These are phyloP conservation scores for Friedmanniomyces endolithicus DNA, from an alignment of 495 filamentous ascomycete genomes.

Conservation along the genomic window DNA sequence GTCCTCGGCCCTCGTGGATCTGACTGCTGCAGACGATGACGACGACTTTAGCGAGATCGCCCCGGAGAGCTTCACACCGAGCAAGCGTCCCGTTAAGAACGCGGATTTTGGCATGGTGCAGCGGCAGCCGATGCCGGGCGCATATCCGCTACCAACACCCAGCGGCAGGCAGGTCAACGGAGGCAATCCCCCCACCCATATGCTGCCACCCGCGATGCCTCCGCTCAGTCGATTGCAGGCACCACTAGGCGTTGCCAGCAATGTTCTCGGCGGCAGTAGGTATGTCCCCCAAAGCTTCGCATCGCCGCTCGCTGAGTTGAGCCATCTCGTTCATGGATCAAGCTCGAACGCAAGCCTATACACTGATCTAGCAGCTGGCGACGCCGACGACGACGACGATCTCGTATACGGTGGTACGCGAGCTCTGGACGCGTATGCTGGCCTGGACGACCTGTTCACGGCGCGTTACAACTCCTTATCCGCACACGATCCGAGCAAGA, in stretches of 20 bases:
- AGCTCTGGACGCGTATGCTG: constrained; percentile 3
- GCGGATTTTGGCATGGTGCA: background rate
- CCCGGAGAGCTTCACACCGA: constrained; percentile 4
- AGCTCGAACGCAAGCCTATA: background rate
- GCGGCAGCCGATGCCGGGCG: constrained; percentile 10
- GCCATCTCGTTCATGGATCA: constrained; percentile 10
- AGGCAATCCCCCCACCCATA: too few species aligned
- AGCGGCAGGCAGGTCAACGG: background rate
- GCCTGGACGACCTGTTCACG: constrained; percentile 13
- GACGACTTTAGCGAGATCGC: constrained; percentile 16
- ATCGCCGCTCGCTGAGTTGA: constrained; percentile 4
- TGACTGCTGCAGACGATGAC: constrained; percentile 18
- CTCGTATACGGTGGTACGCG: constrained; percentile 7
- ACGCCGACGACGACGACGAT: too few species aligned
- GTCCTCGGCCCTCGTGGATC: constrained; percentile 10
- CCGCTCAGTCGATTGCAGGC: background rate
- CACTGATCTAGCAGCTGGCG: background rate
- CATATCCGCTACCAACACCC: constrained; percentile 3
- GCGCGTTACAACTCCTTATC: constrained; percentile 5
- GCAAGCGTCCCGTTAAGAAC: background rate
- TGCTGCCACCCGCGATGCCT: background rate
- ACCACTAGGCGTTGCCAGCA: background rate
- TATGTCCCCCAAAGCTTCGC: background rate
- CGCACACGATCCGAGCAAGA: constrained; percentile 15
- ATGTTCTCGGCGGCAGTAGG: constrained; percentile 8